These are phyloP conservation scores for Panicum miliaceum DNA, from an alignment of 176 grass and related monocot genomes.

Conservation along the genomic window DNA sequence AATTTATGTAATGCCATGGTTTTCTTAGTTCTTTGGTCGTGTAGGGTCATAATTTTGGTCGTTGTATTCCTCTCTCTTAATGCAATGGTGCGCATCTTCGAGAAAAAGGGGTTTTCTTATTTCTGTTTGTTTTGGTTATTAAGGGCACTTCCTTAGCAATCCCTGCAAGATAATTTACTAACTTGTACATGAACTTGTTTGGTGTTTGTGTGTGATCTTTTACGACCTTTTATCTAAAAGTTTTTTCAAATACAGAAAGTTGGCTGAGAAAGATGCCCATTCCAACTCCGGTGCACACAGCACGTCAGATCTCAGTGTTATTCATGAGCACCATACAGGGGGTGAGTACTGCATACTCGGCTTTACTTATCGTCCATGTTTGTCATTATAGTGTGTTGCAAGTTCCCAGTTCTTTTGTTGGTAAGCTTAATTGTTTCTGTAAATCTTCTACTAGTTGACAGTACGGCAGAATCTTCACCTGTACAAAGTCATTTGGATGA, in stretches of 20 bases:
- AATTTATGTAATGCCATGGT: too few species aligned
- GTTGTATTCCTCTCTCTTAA: neutral
- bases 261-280: neutral
- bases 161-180: neutral
- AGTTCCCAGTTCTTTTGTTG: neutral
- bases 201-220: neutral
- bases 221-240: neutral
- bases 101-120: too few species aligned
- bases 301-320: neutral
- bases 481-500: neutral
- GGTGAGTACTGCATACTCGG: neutral
- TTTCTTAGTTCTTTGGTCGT: too few species aligned
- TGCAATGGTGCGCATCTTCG: too few species aligned
- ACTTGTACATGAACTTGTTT: neutral
- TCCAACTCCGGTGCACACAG: neutral
- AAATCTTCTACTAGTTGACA: slow-evolving; percentile 29
- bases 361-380: neutral
- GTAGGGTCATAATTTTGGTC: neutral
- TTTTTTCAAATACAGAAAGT: neutral
- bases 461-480: neutral
- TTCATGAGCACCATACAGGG: neutral
- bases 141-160: too few species aligned
- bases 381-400: slow-evolving; percentile 9
- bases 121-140: too few species aligned
- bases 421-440: slow-evolving; percentile 7